Evolutionary conservation across 2,329 filamentous ascomycete species (phyloP).

Genomic region (Cladosporium austrohemisphaericum): DNA sequence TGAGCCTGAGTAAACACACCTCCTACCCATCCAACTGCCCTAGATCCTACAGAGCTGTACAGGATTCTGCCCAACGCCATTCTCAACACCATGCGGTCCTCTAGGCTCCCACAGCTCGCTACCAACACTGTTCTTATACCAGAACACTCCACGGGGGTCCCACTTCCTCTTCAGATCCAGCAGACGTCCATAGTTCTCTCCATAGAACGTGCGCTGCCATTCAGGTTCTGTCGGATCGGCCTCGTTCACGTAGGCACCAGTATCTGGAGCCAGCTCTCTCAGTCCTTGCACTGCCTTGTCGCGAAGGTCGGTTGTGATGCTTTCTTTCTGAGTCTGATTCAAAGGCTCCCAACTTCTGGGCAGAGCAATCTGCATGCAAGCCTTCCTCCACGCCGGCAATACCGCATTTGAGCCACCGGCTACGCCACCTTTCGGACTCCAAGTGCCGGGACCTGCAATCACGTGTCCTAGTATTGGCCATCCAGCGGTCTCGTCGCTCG

Average conservation of each 20-base stretch:
- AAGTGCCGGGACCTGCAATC: conserved; percentile 14
- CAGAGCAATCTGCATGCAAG: conserved; percentile 18
- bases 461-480: conserved; percentile 14
- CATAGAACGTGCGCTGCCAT: conserved; percentile 42
- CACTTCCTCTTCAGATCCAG: conserved; percentile 40
- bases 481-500: not conserved
- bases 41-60: conserved; percentile 13
- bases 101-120: conserved; percentile 35
- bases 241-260: conserved; percentile 34
- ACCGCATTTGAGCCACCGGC: conserved; percentile 20
- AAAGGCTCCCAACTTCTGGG: conserved; percentile 22
- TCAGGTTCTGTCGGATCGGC: conserved; percentile 39
- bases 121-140: conserved; percentile 38
- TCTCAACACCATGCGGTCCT: conserved; percentile 16
- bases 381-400: conserved; percentile 21
- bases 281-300: conserved; percentile 23
- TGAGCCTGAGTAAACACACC: too few relatives aligned
- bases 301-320: conserved; percentile 14
- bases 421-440: not conserved
- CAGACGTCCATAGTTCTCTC: conserved; percentile 38
- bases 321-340: conserved; percentile 30
- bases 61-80: conserved; percentile 19
- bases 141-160: conserved; percentile 41
- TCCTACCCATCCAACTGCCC: too few relatives aligned
- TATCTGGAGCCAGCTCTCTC: conserved; percentile 39